Evolutionary conservation across 306 rosid genomes (phyloP).

Genomic region (Astragalus glycyphyllos): DNA sequence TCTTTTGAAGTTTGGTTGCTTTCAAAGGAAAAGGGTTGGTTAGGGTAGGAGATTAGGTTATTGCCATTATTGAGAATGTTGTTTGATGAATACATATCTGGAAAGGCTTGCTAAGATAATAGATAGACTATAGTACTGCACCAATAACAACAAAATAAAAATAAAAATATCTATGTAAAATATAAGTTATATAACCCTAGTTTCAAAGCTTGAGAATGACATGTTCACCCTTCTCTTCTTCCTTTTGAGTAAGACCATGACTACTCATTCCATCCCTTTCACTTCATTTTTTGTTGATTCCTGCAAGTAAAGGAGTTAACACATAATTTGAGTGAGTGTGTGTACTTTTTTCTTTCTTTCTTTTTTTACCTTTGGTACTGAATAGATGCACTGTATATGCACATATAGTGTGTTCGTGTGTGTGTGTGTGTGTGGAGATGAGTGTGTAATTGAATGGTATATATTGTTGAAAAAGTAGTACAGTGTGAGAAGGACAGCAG

Average conservation of each 20-base stretch:
- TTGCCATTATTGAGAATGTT: slow-evolving; percentile 37
- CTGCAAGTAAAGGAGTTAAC: slow-evolving; percentile 30
- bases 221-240: background rate
- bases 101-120: background rate
- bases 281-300: slow-evolving; percentile 41
- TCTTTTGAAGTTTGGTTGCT: slow-evolving; percentile 49
- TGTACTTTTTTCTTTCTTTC: no score
- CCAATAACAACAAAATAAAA: background rate
- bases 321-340: no score
- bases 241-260: slow-evolving; percentile 6
- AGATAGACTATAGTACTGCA: slow-evolving; percentile 31
- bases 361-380: no score
- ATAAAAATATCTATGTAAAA: background rate
- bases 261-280: slow-evolving; percentile 48
- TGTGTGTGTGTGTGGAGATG: slow-evolving; percentile 22
- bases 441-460: slow-evolving; percentile 22
- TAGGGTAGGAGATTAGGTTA: slow-evolving; percentile 57
- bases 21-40: slow-evolving; percentile 57
- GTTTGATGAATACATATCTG: slow-evolving; percentile 65
- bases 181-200: slow-evolving; percentile 4
- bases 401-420: background rate
- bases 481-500: slow-evolving; percentile 72
- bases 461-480: slow-evolving; percentile 36
- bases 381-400: background rate
- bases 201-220: slow-evolving; percentile 49